These are phyloP conservation scores for Pleurotus ostreatus DNA, from an alignment of 768 basidiomycete genomes.

Conservation along the genomic window DNA sequence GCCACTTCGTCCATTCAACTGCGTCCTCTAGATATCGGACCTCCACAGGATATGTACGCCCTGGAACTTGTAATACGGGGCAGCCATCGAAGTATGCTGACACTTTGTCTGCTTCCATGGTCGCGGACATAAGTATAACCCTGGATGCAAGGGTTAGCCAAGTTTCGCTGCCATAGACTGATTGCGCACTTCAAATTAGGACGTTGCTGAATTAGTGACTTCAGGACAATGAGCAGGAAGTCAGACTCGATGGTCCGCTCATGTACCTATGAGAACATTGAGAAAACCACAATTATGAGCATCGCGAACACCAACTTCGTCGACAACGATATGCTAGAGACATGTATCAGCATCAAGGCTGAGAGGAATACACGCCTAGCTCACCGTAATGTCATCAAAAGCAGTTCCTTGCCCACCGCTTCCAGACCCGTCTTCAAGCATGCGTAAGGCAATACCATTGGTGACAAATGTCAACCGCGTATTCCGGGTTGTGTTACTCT, in stretches of 20 bases:
- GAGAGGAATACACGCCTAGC: constrained; percentile 15
- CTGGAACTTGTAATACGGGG: constrained; percentile 84
- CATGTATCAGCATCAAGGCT: background rate
- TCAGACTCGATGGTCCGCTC: constrained; percentile 97
- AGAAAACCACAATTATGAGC: background rate
- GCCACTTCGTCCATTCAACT: constrained; percentile 76
- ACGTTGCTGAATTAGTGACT: constrained; percentile 70
- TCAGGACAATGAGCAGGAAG: constrained; percentile 91
- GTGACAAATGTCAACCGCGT: constrained; percentile 85
- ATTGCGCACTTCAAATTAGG: constrained; percentile 72
- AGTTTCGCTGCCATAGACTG: background rate
- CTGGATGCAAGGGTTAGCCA: constrained; percentile 30
- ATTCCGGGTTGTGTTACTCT: constrained; percentile 76
- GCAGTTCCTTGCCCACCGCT: constrained; percentile 68
- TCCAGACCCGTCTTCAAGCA: constrained; percentile 87
- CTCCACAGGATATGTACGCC: constrained; percentile 92
- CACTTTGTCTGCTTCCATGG: constrained; percentile 87
- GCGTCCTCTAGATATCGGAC: constrained; percentile 88
- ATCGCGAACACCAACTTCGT: constrained; percentile 57
- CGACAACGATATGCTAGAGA: constrained; percentile 85
- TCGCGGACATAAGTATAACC: constrained; percentile 96
- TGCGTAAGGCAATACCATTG: constrained; percentile 91
- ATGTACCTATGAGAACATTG: constrained; percentile 61
- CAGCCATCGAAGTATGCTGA: constrained; percentile 85
- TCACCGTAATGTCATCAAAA: constrained; percentile 93